Conservation (phyloP, 2,329 filamentous ascomycete genomes). For the Pseudocercospora fijiensis region DNA sequence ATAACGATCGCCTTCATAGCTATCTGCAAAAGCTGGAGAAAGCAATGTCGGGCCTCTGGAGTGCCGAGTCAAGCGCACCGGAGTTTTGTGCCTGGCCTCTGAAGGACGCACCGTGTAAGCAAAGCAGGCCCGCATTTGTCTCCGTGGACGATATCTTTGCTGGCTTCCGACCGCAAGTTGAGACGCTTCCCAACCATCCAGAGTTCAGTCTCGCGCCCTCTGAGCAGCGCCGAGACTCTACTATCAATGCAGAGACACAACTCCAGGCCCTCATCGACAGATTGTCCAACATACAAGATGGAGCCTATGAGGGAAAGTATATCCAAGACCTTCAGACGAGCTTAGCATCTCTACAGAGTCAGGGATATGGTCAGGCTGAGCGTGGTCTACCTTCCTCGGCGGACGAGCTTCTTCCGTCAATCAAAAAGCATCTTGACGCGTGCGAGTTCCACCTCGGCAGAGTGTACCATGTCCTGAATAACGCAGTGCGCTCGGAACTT, state of each 20-base stretch:
- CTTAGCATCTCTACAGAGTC: neutral
- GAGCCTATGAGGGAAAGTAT: conserved; percentile 7
- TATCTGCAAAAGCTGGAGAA: conserved; percentile 5
- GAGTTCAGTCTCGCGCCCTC: neutral
- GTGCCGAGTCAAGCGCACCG: neutral
- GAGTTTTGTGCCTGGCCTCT: neutral
- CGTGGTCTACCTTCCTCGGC: neutral
- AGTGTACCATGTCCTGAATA: neutral
- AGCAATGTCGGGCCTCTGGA: neutral
- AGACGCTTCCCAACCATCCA: neutral
- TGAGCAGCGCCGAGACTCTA: neutral
- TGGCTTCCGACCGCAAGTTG: neutral
- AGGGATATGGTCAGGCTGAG: neutral
- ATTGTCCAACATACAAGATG: neutral
- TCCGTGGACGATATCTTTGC: conserved; percentile 8
- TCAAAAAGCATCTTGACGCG: neutral
- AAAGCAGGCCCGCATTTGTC: neutral
- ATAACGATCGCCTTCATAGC: conserved; percentile 8
- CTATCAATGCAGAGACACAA: neutral
- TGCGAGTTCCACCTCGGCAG: neutral
- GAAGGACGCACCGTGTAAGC: neutral
- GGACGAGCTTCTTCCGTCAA: neutral
- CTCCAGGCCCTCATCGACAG: neutral
- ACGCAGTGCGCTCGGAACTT: neutral
- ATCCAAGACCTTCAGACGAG: conserved; percentile 8